These are phyloP conservation scores for Filobasidium floriforme DNA, from an alignment of 768 basidiomycete species.

Conservation along the genomic window DNA sequence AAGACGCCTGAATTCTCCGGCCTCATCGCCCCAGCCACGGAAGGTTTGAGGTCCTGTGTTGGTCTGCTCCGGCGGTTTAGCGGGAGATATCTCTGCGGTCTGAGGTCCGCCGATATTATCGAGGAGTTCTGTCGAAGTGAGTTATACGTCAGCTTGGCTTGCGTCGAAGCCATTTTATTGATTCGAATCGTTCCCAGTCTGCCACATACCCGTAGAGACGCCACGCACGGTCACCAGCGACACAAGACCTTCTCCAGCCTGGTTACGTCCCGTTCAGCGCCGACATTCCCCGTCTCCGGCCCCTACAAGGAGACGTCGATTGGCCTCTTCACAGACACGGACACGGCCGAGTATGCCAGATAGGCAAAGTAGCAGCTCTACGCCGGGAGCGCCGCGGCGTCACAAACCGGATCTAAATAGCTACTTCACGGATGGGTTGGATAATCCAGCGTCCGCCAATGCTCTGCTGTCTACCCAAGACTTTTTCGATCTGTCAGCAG, in stretches of 20 bases:
- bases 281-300: constrained; percentile 49
- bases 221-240: constrained; percentile 52
- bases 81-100: constrained; percentile 82
- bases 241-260: constrained; percentile 57
- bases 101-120: constrained; percentile 83
- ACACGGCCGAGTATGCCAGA: neutral
- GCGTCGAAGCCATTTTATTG: neutral
- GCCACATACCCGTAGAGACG: constrained; percentile 71
- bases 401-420: constrained; percentile 17
- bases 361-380: neutral
- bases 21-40: constrained; percentile 71
- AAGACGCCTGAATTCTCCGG: constrained; percentile 69
- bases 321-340: neutral
- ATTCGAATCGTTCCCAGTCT: constrained; percentile 54
- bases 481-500: constrained; percentile 41
- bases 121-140: constrained; percentile 80
- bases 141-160: constrained; percentile 44
- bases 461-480: constrained; percentile 42
- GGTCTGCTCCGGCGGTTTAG: constrained; percentile 79
- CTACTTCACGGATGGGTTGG: constrained; percentile 22
- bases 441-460: constrained; percentile 29
- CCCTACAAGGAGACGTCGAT: constrained; percentile 15
- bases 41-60: constrained; percentile 79
- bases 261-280: constrained; percentile 70
- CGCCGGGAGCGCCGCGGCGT: neutral